These are phyloP conservation scores for Clitopilus hobsonii DNA, from an alignment of 768 basidiomycete genomes.

Conservation along the genomic window DNA sequence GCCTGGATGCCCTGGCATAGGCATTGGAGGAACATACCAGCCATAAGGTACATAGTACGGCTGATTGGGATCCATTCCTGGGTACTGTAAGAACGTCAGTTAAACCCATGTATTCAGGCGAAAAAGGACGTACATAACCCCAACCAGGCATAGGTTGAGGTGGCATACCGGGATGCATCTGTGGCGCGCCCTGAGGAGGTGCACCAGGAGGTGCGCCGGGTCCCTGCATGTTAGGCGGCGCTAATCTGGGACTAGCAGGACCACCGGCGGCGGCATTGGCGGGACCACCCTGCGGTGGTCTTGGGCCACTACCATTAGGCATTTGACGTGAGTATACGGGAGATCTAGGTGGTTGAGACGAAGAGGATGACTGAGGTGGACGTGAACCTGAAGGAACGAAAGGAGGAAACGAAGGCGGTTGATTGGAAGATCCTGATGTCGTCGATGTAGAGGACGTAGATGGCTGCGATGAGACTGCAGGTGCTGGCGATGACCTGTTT, in stretches of 20 bases:
- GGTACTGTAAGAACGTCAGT: slow-evolving; percentile 34
- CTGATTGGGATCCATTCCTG: slow-evolving; percentile 27
- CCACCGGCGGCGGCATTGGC: neutral
- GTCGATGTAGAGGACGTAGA: slow-evolving; percentile 9
- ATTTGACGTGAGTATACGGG: slow-evolving; percentile 60
- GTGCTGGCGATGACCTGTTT: slow-evolving; percentile 15
- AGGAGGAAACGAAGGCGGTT: slow-evolving; percentile 32
- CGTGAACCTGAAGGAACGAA: slow-evolving; percentile 47
- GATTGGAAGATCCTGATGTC: slow-evolving; percentile 20
- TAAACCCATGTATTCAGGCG: too few relatives aligned
- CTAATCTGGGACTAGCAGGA: neutral
- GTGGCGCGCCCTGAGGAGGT: slow-evolving; percentile 49
- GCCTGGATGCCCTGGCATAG: slow-evolving; percentile 29
- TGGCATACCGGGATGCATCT: slow-evolving; percentile 48
- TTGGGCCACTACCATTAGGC: slow-evolving; percentile 55
- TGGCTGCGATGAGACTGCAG: slow-evolving; percentile 47
- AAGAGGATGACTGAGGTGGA: slow-evolving; percentile 39
- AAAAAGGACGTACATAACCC: slow-evolving; percentile 35
- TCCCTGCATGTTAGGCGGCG: neutral
- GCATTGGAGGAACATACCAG: slow-evolving; percentile 32
- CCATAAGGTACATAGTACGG: slow-evolving; percentile 34
- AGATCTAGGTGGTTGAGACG: slow-evolving; percentile 56
- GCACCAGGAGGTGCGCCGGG: neutral
- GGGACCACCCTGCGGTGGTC: slow-evolving; percentile 43
- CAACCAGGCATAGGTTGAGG: slow-evolving; percentile 63